Base-by-base conservation (phyloP, 2,329 filamentous ascomycete genomes). In the Fusarium sterilihyphosum region DNA sequence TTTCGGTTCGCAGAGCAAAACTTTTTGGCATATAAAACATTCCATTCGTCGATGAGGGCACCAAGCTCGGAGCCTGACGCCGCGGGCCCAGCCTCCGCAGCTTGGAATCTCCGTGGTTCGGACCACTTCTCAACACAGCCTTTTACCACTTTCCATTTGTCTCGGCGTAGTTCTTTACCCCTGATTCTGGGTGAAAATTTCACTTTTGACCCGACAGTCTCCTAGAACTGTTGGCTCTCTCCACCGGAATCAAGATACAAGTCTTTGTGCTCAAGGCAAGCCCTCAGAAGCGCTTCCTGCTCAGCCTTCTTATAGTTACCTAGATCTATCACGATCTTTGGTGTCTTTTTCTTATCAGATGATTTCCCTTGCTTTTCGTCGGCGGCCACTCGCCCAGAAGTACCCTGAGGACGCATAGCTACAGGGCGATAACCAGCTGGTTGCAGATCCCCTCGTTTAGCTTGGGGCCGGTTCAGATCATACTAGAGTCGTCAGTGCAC, bases 381-480 rank as follows among this genome's bases (percentile, higher is more conserved):
- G 8, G 11, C 2, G 2, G 6, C 12, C 10, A 5, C 4, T 10
- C 1, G 14, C 11, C 5, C 31, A 22, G 35, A 6, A 26, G 18
- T 5, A 26, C 9, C 24, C 0, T 35, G 20, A 2, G 14, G 52
- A 5, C 11, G 52, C n/a, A 22, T 22, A 29, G 20, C 35, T 29
- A 41, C 3, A 5, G 24, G 58, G 22, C 24, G 33, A 18, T 53
- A 29, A 10, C 44, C 43, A 33, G 11, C 35, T 0, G 58, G 33
- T 10, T 52, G 41, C 3, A 78, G 24, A 17, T 78, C 76, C 4
- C 74, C 74, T 17, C 76, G 67, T 44, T 24, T 57, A 5, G 11
- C 17, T 13, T 54, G 56, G 4, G 54, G 37, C 8, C n/a, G 44
- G 0, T 8, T 18, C 5, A 56, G 8, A 6, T 17, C 44, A 54